A percentile compares a stretch with the other conserved stretches of the same genome.
These are phyloP conservation scores for Acephala macrosclerotiorum DNA, from an alignment of 2,329 filamentous ascomycete species.

Conservation along the genomic window DNA sequence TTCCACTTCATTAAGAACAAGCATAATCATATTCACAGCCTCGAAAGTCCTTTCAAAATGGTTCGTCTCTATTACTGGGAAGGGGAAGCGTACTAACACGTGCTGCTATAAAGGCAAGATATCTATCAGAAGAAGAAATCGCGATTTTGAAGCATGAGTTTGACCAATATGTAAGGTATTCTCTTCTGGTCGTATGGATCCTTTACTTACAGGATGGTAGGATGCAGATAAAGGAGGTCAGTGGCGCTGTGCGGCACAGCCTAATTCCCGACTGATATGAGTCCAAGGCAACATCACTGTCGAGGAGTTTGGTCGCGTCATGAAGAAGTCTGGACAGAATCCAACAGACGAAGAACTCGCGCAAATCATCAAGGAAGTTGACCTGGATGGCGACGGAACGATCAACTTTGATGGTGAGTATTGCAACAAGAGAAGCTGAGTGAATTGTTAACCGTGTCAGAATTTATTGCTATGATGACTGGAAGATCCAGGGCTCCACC, in stretches of 20 bases:
- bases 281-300: conserved; percentile 46
- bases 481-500: conserved; percentile 43
- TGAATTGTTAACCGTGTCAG: conserved; percentile 34
- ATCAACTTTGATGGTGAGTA: conserved; percentile 49
- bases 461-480: conserved; percentile 53
- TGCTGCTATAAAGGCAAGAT: conserved; percentile 9
- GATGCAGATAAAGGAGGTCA: conserved; percentile 35
- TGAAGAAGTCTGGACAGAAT: conserved; percentile 44
- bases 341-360: conserved; percentile 47
- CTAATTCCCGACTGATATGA: no score
- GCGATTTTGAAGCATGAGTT: conserved; percentile 37
- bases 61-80: neutral
- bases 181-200: neutral
- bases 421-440: neutral
- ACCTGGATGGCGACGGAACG: conserved; percentile 49
- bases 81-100: neutral
- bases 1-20: neutral
- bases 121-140: conserved; percentile 35
- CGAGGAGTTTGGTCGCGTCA: conserved; percentile 49
- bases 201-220: conserved; percentile 14
- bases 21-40: neutral
- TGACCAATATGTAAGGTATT: conserved; percentile 37
- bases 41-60: neutral
- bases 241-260: conserved; percentile 3
- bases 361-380: conserved; percentile 49